Evolutionary conservation across 768 basidiomycete species (phyloP), one percentile per base, ranked within the genome.

Genomic region (Boletus fagicola): DNA sequence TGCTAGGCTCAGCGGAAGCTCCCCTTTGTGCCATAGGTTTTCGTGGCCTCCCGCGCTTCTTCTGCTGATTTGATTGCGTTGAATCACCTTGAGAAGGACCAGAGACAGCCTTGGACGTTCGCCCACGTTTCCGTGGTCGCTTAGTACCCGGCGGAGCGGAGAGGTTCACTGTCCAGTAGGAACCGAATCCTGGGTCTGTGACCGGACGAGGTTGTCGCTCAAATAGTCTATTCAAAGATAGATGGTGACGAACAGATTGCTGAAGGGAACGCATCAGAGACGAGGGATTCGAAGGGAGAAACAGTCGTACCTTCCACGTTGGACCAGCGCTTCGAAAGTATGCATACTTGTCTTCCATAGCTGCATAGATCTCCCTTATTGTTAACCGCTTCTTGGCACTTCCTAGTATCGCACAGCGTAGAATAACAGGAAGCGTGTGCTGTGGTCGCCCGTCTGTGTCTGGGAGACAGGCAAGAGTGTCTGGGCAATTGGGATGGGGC

Each of bases 131-230:
- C 22, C 90, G 83, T 43, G 90, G 90, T 56, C 90, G 83, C 73
- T 92, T 92, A 1, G 90, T 92, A 22, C 90, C 90, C 2, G 90
- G 90, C 13, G 90, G 89, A n/a, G 90, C 90, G 48, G 82, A 71
- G 22, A 92, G 78, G 71, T 92, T 92, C n/a, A 92, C 90, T 36
- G 90, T 91, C 90, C 90, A 92, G 67, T 92, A 92, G 12, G 90
- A 92, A 22, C 90, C 90, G 68, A 91, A 90, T 16, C 90, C 90
- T 13, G 90, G 90, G 69, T 92, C 90, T 31, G 89, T 89, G 11
- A 88, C 87, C 9, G 90, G 90, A 49, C 90, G 81, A 20, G 87
- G 86, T 63, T 90, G 88, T 49, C 89, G 81, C 69, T 92, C 90
- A 65, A 92, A 92, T 5, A 92, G 74, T 36, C 88, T 83, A 72